These are phyloP conservation scores for Quambalaria eucalypti DNA, from an alignment of 1,284 basidiomycete genomes.

Conservation along the genomic window DNA sequence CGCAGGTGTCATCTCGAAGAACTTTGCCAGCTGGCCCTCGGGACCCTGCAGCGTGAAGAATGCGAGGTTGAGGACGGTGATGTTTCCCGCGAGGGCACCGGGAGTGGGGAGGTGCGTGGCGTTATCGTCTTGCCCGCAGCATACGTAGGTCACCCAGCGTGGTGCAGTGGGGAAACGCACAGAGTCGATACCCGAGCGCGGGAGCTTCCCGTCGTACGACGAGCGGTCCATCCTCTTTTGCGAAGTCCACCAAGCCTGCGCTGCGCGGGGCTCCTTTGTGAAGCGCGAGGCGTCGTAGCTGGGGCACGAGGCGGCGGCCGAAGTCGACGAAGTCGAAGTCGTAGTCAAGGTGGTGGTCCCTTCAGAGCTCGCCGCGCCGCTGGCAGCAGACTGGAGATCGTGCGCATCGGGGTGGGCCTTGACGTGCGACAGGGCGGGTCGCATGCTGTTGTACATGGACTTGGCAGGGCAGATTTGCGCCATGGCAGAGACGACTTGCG, in stretches of 20 bases:
- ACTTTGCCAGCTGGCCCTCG: slow-evolving; percentile 31
- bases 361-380: no score
- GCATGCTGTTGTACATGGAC: no score
- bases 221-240: not conserved
- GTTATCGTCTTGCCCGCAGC: not conserved
- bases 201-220: not conserved
- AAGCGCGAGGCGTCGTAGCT: not conserved
- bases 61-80: slow-evolving; percentile 50
- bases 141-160: not conserved
- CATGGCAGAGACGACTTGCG: no score
- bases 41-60: slow-evolving; percentile 50
- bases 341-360: no score
- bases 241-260: not conserved
- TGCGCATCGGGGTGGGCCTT: no score
- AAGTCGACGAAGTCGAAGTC: no score
- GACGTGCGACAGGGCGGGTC: no score
- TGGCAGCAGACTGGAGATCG: no score
- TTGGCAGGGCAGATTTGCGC: no score
- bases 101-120: not conserved
- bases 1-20: not conserved
- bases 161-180: not conserved
- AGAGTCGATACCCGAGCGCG: not conserved
- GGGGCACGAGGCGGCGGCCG: not conserved
- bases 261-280: not conserved
- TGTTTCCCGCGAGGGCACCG: not conserved